A percentile compares a stretch with the other conserved stretches of the same genome.
Conservation (phyloP, 2,329 filamentous ascomycete species). For the Colletotrichum kahawae region DNA sequence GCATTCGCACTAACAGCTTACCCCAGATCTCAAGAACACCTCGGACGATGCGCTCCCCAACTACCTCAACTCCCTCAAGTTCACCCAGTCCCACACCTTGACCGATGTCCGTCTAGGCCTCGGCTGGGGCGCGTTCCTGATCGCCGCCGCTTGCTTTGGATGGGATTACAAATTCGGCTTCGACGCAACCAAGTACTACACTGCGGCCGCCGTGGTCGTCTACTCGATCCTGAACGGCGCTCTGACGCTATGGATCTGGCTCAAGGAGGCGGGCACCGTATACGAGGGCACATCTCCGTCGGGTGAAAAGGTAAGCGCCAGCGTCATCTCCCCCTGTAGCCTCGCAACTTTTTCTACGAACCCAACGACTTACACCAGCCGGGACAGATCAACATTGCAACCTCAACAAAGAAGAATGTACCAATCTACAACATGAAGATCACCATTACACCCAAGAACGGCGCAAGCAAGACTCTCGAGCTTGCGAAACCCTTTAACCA, state of each 20-base stretch:
- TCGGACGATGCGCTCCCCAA: conserved; percentile 93
- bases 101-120: conserved; percentile 83
- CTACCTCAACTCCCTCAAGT: conserved; percentile 88
- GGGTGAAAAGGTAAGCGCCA: conserved; percentile 65
- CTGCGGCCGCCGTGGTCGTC: conserved; percentile 75
- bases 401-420: conserved; percentile 77
- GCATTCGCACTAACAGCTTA: conserved; percentile 15
- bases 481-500: conserved; percentile 70
- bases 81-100: conserved; percentile 80
- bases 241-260: conserved; percentile 84
- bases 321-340: neutral
- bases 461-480: conserved; percentile 50
- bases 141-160: conserved; percentile 83
- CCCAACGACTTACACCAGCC: conserved; percentile 18
- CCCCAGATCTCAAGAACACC: conserved; percentile 90
- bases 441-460: conserved; percentile 49
- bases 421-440: conserved; percentile 82
- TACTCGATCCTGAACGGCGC: conserved; percentile 82
- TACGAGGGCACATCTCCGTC: conserved; percentile 75
- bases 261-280: conserved; percentile 80
- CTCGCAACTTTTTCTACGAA: neutral
- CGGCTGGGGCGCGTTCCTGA: conserved; percentile 80
- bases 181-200: conserved; percentile 83
- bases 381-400: conserved; percentile 72
- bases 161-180: conserved; percentile 94